Conservation (phyloP, 176 grass and related monocot genomes). For the Saccharum spontaneum region DNA sequence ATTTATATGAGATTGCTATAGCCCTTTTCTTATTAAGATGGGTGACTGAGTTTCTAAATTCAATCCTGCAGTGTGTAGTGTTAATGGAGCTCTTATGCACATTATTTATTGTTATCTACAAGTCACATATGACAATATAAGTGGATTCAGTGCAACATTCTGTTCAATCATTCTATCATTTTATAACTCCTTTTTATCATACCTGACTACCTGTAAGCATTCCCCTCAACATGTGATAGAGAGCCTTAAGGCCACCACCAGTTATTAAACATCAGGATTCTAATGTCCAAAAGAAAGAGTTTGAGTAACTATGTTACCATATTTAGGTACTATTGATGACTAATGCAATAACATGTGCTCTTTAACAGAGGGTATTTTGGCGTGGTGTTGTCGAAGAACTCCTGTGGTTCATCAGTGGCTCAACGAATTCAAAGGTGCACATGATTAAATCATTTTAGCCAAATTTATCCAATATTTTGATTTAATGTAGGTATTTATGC, state of each 20-base stretch:
- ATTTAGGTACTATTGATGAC: not conserved
- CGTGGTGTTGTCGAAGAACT: constrained; percentile 86
- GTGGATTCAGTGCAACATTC: not conserved
- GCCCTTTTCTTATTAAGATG: not conserved
- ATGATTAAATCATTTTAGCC: constrained; percentile 22
- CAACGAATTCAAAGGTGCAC: constrained; percentile 70
- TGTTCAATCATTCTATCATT: not conserved
- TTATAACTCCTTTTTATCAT: not conserved
- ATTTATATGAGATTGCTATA: not conserved
- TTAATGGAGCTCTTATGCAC: not conserved
- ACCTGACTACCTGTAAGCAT: not conserved
- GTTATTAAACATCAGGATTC: not conserved
- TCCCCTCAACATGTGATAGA: not conserved
- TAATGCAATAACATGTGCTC: constrained; percentile 21
- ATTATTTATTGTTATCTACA: not conserved
- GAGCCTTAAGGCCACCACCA: not conserved
- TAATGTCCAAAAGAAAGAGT: not conserved
- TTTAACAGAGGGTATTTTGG: constrained; percentile 83
- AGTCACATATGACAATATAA: not conserved
- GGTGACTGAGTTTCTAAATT: not conserved
- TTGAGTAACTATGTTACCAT: not conserved
- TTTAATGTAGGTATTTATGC: not conserved
- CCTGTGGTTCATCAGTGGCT: constrained; percentile 91
- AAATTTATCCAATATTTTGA: not conserved
- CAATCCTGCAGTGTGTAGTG: not conserved